Evolutionary conservation across 2,329 filamentous ascomycete genomes (phyloP).

Genomic region (Neopestalotiopsis clavispora): DNA sequence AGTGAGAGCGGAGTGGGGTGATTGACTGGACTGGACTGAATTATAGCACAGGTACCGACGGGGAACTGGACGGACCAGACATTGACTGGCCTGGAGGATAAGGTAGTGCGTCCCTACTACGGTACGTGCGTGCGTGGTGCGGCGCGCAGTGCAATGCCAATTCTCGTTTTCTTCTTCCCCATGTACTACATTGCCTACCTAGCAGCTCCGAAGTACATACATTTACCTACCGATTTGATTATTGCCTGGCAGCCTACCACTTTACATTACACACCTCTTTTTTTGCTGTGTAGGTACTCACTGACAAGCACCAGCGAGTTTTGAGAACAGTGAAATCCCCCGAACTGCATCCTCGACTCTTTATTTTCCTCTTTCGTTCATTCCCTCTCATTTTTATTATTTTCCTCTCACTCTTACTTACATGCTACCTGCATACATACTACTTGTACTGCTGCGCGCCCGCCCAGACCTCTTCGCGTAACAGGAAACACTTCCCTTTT

Average conservation of each 20-base stretch:
- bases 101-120: neutral
- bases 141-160: neutral
- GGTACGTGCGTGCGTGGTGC: neutral
- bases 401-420: neutral
- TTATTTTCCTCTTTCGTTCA: constrained; percentile 14
- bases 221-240: neutral
- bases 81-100: neutral
- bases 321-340: neutral
- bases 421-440: constrained; percentile 1
- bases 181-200: neutral
- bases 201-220: neutral
- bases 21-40: neutral
- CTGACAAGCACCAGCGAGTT: neutral
- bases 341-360: constrained; percentile 7
- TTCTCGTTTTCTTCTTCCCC: neutral
- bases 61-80: neutral
- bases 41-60: neutral
- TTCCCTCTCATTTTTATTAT: neutral
- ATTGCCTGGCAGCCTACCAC: neutral
- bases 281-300: neutral
- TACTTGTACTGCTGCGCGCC: constrained; percentile 20
- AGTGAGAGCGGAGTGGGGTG: neutral
- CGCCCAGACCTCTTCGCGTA: constrained; percentile 21
- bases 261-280: neutral
- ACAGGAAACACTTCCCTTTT: constrained; percentile 22